phyloP scores from a whole-genome alignment of 1,284 basidiomycete species.

The Heterobasidion parviporum region DNA sequence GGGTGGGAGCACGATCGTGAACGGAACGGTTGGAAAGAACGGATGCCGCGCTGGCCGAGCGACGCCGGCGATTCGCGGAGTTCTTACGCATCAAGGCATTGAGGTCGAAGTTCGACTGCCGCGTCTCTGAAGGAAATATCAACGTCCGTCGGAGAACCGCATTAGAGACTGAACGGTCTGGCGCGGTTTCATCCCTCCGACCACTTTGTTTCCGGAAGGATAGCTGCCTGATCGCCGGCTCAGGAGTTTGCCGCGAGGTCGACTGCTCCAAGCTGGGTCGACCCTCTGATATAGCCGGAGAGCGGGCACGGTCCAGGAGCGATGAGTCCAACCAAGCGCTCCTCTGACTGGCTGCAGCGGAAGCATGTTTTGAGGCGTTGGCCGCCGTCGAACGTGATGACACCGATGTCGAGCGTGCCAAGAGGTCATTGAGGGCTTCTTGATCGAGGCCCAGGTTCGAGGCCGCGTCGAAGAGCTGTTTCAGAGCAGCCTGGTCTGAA shows the following conservation, averaged over 20 bases:
- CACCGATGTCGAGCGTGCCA: conserved; percentile 61
- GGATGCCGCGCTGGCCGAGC: conserved; percentile 48
- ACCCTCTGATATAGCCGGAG: conserved; percentile 22
- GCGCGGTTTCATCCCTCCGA: conserved; percentile 26
- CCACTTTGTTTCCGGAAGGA: conserved; percentile 30
- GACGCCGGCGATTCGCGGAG: conserved; percentile 37
- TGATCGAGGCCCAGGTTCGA: conserved; percentile 67
- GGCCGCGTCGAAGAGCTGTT: conserved; percentile 69
- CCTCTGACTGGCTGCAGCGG: conserved; percentile 21
- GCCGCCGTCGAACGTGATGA: conserved; percentile 44
- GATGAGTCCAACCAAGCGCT: conserved; percentile 16
- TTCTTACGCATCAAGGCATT: conserved; percentile 45
- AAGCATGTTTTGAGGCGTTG: conserved; percentile 35
- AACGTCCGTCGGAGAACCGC: conserved; percentile 67
- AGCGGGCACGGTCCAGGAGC: conserved; percentile 16
- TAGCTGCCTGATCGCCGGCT: conserved; percentile 23
- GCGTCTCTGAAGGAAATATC: conserved; percentile 62
- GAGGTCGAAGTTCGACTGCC: conserved; percentile 43
- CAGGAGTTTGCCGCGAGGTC: conserved; percentile 14
- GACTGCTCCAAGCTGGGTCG: conserved; percentile 25
- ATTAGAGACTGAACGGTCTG: background rate
- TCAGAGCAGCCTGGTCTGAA: conserved; percentile 38
- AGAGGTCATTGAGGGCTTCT: conserved; percentile 55
- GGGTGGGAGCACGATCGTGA: conserved; percentile 75
- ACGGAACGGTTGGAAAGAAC: conserved; percentile 54